Base-by-base conservation (phyloP, 129 eudicot species). In the Glebionis coronaria region DNA sequence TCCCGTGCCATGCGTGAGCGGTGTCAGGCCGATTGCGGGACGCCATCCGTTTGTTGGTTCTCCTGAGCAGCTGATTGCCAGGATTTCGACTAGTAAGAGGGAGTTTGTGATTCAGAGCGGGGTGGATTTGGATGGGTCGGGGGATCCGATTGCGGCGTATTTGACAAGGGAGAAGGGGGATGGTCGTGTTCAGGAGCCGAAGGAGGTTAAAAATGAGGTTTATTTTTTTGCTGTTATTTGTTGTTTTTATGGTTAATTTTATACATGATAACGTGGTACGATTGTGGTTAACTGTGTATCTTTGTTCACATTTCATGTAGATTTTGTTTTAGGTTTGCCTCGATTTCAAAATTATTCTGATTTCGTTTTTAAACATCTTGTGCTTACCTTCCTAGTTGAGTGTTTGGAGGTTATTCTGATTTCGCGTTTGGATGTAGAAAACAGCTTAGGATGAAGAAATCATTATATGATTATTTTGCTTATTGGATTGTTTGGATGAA, bases 1-100 rank as follows among this genome's bases (percentile, higher is more conserved):
- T 10, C 90, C 95, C 0, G 87, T 93, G 1, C 99, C 99, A 0
- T 76, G 71, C 0, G 90, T 81, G 12, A 29, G 78, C 58, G 88
- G 92, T 7, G 23, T 89, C 40, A 80, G 95, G 12, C 95, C 92
- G 7, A 61, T 93, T 51, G 82, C 95, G 12, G 96, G 97, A 7
- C 88, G 99, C 7, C 97, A 89, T 49, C 74, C 84, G 16, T 84
- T 86, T 61, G 82, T 93, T 19, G 99, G 99, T 14, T 55, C 73
- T 49, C 99, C 99, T 3, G 85, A 89, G 38, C 88, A 79, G 63
- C 76, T 89, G 9, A 70, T 82, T 47, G 96, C 81, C 0, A 76
- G 86, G 70, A 68, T 88, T 25, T 83, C 90, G 6, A 58, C 71
- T 19, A 11, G 69, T 0, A 83, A 61, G 53, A 45, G 78, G 9